Conservation (phyloP, 441 rosid genomes). For the Mallotus japonicus region DNA sequence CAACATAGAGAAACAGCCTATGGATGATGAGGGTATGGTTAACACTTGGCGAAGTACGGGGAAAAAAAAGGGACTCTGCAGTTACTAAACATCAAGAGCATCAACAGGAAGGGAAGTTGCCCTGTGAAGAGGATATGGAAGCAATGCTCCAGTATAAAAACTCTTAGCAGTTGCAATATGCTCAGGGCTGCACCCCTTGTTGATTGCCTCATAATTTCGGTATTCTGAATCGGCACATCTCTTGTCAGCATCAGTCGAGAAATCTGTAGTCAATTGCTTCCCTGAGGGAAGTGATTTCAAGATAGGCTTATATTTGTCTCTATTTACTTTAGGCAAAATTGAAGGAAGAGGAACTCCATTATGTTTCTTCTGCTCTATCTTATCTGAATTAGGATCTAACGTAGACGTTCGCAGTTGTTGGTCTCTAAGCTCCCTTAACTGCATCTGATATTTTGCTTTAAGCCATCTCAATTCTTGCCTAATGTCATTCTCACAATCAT, state of each 20-base stretch:
- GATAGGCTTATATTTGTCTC: conserved; percentile 20
- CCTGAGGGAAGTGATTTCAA: conserved; percentile 19
- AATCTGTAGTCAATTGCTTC: conserved; percentile 15
- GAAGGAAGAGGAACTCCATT: conserved; percentile 15
- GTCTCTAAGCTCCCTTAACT: conserved; percentile 54
- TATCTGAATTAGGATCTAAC: conserved; percentile 14
- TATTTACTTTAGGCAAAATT: conserved; percentile 15
- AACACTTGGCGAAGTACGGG: conserved; percentile 10
- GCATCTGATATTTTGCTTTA: conserved; percentile 71
- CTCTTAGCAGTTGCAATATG: conserved; percentile 33
- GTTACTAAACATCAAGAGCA: conserved; percentile 56
- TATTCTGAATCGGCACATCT: conserved; percentile 20
- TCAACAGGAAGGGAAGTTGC: conserved; percentile 87
- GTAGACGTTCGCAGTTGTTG: conserved; percentile 34
- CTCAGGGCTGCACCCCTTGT: conserved; percentile 29
- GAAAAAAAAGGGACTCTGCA: not conserved
- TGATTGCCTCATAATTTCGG: conserved; percentile 22
- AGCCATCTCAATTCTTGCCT: conserved; percentile 79
- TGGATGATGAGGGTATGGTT: not conserved
- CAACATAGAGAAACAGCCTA: not conserved
- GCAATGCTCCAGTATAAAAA: conserved; percentile 38
- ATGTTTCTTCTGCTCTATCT: conserved; percentile 16
- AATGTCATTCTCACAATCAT: conserved; percentile 60
- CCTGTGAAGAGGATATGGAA: conserved; percentile 56
- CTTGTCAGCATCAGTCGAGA: conserved; percentile 24